Percentiles rank a stretch among this genome's conserved stretches.
phyloP scores from a whole-genome alignment of 139 green algal genomes.

The Picochlorum sp. region DNA sequence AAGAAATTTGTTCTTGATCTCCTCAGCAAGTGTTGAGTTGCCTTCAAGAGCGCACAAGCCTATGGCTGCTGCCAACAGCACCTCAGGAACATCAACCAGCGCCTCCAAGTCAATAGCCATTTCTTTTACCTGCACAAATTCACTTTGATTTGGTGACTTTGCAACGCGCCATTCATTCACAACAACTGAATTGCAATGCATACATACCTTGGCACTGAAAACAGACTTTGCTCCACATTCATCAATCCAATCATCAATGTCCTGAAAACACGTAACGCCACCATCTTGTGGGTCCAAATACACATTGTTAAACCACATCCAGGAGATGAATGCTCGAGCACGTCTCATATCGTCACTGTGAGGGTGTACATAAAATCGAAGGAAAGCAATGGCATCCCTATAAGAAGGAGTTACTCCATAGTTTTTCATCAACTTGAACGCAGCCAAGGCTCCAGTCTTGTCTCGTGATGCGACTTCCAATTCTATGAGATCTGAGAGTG shows the following conservation, averaged over 20 bases:
- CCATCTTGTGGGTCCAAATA: neutral
- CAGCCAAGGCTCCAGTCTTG: neutral
- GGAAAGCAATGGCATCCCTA: neutral
- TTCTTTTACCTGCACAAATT: too few species aligned
- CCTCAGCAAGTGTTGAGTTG: neutral
- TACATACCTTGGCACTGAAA: too few species aligned
- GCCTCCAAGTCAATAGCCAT: neutral
- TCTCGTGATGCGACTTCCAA: neutral
- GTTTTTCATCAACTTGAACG: neutral
- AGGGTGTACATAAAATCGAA: neutral
- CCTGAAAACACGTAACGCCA: neutral
- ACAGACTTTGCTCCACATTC: neutral
- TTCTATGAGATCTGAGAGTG: neutral
- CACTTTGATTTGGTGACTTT: too few species aligned
- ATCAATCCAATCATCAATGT: neutral
- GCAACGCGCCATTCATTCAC: too few species aligned
- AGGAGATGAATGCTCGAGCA: neutral
- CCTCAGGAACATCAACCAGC: neutral
- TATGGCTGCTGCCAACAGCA: neutral
- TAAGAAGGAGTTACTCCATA: neutral
- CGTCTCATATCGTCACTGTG: too few species aligned
- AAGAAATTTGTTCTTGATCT: too few species aligned
- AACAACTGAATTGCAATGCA: too few species aligned
- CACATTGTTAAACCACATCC: neutral
- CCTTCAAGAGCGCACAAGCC: neutral